Evolutionary conservation across 192 early-diverging fungal genomes (phyloP).

Genomic region (Backusella tarrabulga): DNA sequence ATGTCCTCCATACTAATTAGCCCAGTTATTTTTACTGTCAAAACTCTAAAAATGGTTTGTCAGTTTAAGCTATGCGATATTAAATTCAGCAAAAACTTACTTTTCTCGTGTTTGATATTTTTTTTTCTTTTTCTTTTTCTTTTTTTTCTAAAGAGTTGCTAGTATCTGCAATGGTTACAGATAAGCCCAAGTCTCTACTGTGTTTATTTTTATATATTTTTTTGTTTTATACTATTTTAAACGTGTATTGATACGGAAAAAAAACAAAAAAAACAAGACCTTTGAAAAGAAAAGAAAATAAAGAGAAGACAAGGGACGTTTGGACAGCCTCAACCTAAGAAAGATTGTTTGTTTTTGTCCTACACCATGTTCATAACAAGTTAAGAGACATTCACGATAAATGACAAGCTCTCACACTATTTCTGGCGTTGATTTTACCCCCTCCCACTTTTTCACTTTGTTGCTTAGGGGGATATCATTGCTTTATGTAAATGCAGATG

Average conservation of each 20-base stretch:
- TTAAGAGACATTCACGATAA: neutral
- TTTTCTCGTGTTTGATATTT: neutral
- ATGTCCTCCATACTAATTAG: neutral
- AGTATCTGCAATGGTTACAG: neutral
- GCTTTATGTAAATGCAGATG: neutral
- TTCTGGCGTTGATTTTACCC: neutral
- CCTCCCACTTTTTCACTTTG: neutral
- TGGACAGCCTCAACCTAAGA: neutral
- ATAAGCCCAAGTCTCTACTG: neutral
- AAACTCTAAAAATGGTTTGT: neutral
- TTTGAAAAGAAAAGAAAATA: neutral
- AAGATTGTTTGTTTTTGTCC: neutral
- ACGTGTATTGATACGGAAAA: neutral
- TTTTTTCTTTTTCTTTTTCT: neutral
- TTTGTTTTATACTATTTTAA: neutral
- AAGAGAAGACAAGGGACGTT: neutral
- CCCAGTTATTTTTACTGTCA: neutral
- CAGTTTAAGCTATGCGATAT: neutral
- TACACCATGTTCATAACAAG: neutral
- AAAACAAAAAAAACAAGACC: neutral
- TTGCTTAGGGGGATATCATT: neutral
- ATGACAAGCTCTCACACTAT: constrained; percentile 4
- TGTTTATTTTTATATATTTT: neutral
- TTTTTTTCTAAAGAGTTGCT: neutral
- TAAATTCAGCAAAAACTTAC: neutral